These are phyloP conservation scores for Gleditsia sinensis DNA, from an alignment of 306 rosid genomes.

Conservation along the genomic window DNA sequence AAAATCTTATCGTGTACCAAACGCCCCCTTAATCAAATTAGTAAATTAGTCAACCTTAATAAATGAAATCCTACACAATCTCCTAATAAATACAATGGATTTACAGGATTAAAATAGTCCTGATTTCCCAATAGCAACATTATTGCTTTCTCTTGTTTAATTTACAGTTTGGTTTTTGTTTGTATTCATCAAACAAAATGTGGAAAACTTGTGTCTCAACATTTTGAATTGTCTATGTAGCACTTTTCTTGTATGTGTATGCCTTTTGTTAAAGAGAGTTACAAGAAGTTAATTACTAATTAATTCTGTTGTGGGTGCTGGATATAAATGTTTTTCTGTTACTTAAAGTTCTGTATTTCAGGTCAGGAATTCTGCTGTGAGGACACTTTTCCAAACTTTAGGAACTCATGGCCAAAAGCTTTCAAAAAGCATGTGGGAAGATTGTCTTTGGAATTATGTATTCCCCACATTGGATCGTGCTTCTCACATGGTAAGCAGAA, in stretches of 20 bases:
- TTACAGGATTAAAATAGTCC: no score
- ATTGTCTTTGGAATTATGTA: conserved; percentile 95
- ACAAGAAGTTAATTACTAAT: background rate
- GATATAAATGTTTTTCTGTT: background rate
- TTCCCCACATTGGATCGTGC: conserved; percentile 89
- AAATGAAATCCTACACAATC: no score
- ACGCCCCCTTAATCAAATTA: no score
- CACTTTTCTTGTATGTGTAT: background rate
- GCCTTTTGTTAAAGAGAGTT: background rate
- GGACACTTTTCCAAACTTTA: conserved; percentile 93
- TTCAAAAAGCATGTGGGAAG: conserved; percentile 89
- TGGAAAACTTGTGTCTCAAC: background rate
- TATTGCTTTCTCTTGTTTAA: background rate
- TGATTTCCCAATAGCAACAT: no score
- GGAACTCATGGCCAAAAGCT: conserved; percentile 95
- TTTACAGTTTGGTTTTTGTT: background rate
- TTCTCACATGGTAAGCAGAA: conserved; percentile 83
- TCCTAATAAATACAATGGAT: no score
- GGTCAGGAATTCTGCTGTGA: conserved; percentile 95
- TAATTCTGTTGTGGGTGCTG: background rate
- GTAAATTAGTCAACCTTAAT: no score
- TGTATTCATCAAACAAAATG: background rate
- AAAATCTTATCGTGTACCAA: no score
- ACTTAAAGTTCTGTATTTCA: conserved; percentile 40
- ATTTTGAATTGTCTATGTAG: background rate